Evolutionary conservation across 371 early-diverging fungal genomes (phyloP).

Genomic region (Mortierella sp.): DNA sequence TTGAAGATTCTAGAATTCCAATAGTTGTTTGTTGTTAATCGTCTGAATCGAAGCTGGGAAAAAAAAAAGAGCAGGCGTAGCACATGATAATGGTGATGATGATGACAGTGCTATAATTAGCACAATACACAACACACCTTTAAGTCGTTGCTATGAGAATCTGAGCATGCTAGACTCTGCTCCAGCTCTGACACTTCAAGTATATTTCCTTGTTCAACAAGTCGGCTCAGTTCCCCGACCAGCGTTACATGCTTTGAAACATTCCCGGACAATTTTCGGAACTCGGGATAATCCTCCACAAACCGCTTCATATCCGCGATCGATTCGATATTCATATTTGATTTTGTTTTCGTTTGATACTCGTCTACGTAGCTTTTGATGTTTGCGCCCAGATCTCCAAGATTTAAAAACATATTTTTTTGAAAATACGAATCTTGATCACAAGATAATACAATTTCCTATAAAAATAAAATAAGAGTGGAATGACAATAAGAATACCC

Average conservation of each 20-base stretch:
- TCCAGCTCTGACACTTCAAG: constrained; percentile 94
- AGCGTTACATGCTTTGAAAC: constrained; percentile 97
- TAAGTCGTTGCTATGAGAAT: constrained; percentile 85
- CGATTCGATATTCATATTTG: constrained; percentile 90
- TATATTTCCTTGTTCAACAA: constrained; percentile 79
- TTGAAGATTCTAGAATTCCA: constrained; percentile 65
- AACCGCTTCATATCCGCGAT: constrained; percentile 98
- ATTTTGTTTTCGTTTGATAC: constrained; percentile 91
- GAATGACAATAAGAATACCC: neutral
- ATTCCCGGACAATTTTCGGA: constrained; percentile 93
- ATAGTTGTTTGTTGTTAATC: neutral
- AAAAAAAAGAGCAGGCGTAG: too few relatives aligned
- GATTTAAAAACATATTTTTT: constrained; percentile 88
- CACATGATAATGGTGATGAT: too few relatives aligned
- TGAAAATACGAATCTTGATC: constrained; percentile 94
- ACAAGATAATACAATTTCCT: constrained; percentile 90
- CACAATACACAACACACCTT: constrained; percentile 62
- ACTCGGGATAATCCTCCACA: constrained; percentile 98
- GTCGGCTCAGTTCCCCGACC: constrained; percentile 90
- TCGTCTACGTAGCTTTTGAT: constrained; percentile 95
- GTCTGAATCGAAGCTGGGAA: too few relatives aligned
- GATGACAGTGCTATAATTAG: neutral
- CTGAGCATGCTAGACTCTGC: constrained; percentile 92
- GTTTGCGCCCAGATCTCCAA: constrained; percentile 95
- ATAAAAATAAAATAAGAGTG: neutral